These are phyloP conservation scores for Boletus subcaerulescens DNA, from an alignment of 768 basidiomycete species.

Conservation along the genomic window DNA sequence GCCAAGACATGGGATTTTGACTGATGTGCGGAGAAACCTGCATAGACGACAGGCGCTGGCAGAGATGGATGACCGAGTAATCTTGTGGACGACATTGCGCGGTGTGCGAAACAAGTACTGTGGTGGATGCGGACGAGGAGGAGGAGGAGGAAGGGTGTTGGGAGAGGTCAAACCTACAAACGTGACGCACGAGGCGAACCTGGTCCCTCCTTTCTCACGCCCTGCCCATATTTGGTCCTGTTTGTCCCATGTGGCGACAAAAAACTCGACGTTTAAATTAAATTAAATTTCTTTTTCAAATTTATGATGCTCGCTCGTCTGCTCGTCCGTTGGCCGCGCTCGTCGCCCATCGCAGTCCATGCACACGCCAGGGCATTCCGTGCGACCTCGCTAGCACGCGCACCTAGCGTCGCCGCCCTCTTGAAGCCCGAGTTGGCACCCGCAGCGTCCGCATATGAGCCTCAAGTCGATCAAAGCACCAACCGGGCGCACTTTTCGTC, in stretches of 20 bases:
- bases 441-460: not conserved
- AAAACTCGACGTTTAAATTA: not conserved
- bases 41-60: slow-evolving; percentile 72
- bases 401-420: slow-evolving; percentile 6
- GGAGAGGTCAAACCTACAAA: slow-evolving; percentile 18
- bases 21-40: slow-evolving; percentile 66
- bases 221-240: slow-evolving; percentile 15
- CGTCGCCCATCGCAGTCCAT: slow-evolving; percentile 9
- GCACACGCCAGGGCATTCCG: slow-evolving; percentile 13
- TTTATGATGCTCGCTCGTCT: slow-evolving; percentile 23
- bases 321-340: slow-evolving; percentile 22
- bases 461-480: slow-evolving; percentile 14
- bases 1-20: slow-evolving; percentile 85
- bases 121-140: slow-evolving; percentile 17
- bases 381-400: slow-evolving; percentile 6
- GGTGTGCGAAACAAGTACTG: slow-evolving; percentile 1
- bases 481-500: slow-evolving; percentile 29
- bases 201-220: slow-evolving; percentile 21
- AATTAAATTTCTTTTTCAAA: not conserved
- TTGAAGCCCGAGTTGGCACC: slow-evolving; percentile 11
- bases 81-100: slow-evolving; percentile 50
- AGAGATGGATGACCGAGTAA: slow-evolving; percentile 60
- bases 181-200: slow-evolving; percentile 28
- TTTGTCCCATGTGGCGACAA: slow-evolving; percentile 17
- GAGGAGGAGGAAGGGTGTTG: not conserved